These are phyloP conservation scores for Turnera subulata DNA, from an alignment of 345 rosid species.

Conservation along the genomic window DNA sequence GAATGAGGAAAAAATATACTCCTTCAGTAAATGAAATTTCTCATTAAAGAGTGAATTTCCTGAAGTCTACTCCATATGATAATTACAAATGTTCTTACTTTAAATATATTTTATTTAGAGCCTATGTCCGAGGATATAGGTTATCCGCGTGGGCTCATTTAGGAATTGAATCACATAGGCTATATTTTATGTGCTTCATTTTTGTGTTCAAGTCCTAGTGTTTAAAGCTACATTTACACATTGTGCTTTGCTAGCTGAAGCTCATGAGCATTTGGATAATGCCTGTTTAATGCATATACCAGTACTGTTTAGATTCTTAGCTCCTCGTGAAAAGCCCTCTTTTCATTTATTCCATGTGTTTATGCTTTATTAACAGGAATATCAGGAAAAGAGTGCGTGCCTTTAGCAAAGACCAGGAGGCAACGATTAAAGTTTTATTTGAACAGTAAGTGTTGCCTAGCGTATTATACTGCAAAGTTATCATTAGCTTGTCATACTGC, in stretches of 20 bases:
- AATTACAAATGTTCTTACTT: too few relatives aligned
- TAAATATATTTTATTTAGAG: too few relatives aligned
- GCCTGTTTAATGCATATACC: background rate
- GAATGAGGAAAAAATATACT: too few relatives aligned
- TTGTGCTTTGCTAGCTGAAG: slow-evolving; percentile 5
- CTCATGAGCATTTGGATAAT: background rate
- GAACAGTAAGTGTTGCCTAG: slow-evolving; percentile 82
- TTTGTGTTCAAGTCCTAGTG: background rate
- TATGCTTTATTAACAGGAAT: slow-evolving; percentile 41
- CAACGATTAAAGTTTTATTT: slow-evolving; percentile 55
- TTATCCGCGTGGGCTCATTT: too few relatives aligned
- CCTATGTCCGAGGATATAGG: too few relatives aligned
- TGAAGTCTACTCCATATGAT: too few relatives aligned
- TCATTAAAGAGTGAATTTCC: too few relatives aligned
- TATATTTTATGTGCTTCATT: background rate
- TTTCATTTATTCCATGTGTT: slow-evolving; percentile 14
- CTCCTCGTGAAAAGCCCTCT: too few relatives aligned
- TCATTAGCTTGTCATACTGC: background rate
- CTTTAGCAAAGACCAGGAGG: slow-evolving; percentile 73
- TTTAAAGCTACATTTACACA: slow-evolving; percentile 2
- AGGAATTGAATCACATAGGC: too few relatives aligned
- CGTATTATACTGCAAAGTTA: background rate
- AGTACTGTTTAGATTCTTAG: slow-evolving; percentile 6
- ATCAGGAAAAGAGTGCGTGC: slow-evolving; percentile 64
- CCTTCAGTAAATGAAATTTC: too few relatives aligned